These are phyloP conservation scores for Brettanomyces nanus DNA, from an alignment of 805 yeast species.

Conservation along the genomic window DNA sequence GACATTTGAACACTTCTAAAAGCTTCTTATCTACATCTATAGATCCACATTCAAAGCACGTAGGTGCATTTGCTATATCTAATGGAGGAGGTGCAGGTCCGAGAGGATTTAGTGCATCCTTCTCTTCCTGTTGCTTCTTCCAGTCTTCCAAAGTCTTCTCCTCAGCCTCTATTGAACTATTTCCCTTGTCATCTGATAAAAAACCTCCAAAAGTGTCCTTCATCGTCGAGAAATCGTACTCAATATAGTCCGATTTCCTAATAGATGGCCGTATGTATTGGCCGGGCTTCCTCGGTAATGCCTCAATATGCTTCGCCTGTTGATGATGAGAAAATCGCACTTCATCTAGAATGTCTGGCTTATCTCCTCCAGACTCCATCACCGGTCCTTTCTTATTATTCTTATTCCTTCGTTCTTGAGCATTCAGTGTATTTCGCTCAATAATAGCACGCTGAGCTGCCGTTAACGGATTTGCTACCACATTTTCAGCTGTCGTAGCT, in stretches of 20 bases:
- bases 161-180: conserved; percentile 19
- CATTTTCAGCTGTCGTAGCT: not conserved
- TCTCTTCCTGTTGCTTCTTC: conserved; percentile 40
- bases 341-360: conserved; percentile 3
- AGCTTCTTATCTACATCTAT: conserved; percentile 73
- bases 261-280: conserved; percentile 37
- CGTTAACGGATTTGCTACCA: conserved; percentile 19
- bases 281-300: conserved; percentile 4
- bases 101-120: conserved; percentile 17
- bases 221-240: conserved; percentile 87
- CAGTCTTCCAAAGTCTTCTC: conserved; percentile 44
- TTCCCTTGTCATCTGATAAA: conserved; percentile 33
- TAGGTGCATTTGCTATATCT: conserved; percentile 66
- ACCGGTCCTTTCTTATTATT: no score
- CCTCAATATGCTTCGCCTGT: not conserved
- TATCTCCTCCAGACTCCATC: conserved; percentile 5
- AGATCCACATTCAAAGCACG: conserved; percentile 76
- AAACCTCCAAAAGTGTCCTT: conserved; percentile 85
- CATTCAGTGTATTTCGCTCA: conserved; percentile 46
- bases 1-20: conserved; percentile 55
- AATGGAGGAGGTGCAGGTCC: conserved; percentile 63
- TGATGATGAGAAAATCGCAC: conserved; percentile 5
- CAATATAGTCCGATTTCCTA: conserved; percentile 60
- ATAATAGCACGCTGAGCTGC: conserved; percentile 42
- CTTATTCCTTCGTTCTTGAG: conserved; percentile 32